Evolutionary conservation across 805 yeast genomes (phyloP), one percentile per base, ranked within the genome.

Genomic region (Hanseniaspora nectarophila): DNA sequence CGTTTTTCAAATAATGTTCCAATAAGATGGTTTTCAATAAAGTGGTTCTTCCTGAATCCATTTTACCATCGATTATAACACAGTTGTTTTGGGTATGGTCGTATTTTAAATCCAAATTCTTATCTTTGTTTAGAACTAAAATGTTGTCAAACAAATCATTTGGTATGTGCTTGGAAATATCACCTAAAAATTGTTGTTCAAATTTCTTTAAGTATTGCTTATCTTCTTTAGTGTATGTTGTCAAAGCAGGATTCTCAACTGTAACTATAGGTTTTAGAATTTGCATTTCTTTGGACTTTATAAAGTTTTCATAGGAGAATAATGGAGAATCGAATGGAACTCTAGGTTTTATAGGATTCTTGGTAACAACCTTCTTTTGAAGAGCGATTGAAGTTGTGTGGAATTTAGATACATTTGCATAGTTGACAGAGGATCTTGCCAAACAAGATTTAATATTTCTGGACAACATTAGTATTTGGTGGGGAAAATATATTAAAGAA

Each of bases 1-100:
- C 71, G 3, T 61, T 66, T 5, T 57, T 37, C 1, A 64, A 65
- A 50, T 45, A 58, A 2, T 68, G 65, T 33, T 66, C 67, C 3
- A 59, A 44, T 64, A 88, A 95, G 0, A 89, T 40, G 3, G 29
- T 42, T 42, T 42, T 48, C 29, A 88, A 59, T 35, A 81, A 60
- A 0, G 86, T 77, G 3, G 90, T 76, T 69, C 88, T 89, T 7
- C 97, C 97, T 10, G 76, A 73, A 45, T 95, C 95, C 42, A 76
- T 67, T 52, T 75, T 80, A 40, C 95, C 95, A 20, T 76, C 49
- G 5, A 37, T 21, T 7, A 45, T 31, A 12, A 34, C n/a, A 42
- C 48, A 50, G 26, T 50, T 50, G 21, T 50, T 34, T 13, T 35
- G 21, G 4, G 9, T 28, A 13, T 50, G 45, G 16, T 43, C 46